A percentile compares a stretch with the other conserved stretches of the same genome.
phyloP scores from a whole-genome alignment of 805 yeast species.

The Debaryomyces prosopidis region DNA sequence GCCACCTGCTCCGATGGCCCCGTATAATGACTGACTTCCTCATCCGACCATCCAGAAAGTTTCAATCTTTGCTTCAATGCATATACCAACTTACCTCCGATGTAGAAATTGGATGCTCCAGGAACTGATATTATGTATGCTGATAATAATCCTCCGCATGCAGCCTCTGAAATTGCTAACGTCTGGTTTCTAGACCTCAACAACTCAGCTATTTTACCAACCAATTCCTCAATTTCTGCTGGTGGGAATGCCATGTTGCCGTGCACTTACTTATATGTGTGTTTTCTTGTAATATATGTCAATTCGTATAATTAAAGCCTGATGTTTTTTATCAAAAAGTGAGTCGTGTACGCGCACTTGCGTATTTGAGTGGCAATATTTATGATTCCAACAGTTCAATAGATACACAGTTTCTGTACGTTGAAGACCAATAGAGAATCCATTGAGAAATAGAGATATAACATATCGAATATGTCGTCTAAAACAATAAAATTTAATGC shows the following conservation, averaged over 20 bases:
- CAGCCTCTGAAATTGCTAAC: slow-evolving; percentile 80
- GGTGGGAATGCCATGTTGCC: slow-evolving; percentile 57
- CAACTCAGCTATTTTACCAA: slow-evolving; percentile 56
- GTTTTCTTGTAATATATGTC: neutral
- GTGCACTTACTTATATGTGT: neutral
- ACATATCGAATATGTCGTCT: slow-evolving; percentile 7
- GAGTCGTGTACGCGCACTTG: neutral
- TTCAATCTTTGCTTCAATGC: slow-evolving; percentile 73
- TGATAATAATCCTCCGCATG: slow-evolving; percentile 85
- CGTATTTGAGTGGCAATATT: neutral
- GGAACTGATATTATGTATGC: slow-evolving; percentile 81
- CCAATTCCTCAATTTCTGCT: slow-evolving; percentile 48
- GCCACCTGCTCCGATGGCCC: slow-evolving; percentile 84
- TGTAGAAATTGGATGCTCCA: slow-evolving; percentile 81
- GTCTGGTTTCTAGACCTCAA: slow-evolving; percentile 59
- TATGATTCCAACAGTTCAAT: neutral
- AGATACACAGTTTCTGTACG: neutral
- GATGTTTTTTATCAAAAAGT: neutral
- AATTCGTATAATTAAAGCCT: neutral
- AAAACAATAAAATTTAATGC: slow-evolving; percentile 65
- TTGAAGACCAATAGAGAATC: too few species aligned
- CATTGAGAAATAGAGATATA: too few species aligned
- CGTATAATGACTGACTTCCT: slow-evolving; percentile 69
- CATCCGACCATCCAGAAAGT: slow-evolving; percentile 75
- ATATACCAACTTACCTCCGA: slow-evolving; percentile 82